Evolutionary conservation across 2,329 filamentous ascomycete genomes (phyloP).

Genomic region (Cercospora janseana): DNA sequence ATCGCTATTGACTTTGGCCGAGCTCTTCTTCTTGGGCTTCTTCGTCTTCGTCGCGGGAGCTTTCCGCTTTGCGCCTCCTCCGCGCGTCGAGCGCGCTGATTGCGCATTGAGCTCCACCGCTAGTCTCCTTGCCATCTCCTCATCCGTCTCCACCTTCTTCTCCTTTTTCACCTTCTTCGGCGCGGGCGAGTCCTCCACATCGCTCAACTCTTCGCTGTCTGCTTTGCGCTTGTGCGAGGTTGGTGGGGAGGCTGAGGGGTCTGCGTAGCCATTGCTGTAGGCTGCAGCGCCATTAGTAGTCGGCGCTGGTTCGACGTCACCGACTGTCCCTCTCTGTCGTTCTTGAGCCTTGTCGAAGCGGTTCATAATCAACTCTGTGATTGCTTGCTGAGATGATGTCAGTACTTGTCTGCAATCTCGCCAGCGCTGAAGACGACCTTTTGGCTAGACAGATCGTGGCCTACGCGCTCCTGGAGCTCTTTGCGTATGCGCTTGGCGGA

Average conservation of each 20-base stretch:
- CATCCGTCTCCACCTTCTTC: slow-evolving; percentile 73
- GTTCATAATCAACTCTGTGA: slow-evolving; percentile 49
- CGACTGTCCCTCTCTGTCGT: slow-evolving; percentile 19
- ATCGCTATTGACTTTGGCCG: slow-evolving; percentile 69
- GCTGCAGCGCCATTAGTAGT: slow-evolving; percentile 35
- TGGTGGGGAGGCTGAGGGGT: slow-evolving; percentile 19
- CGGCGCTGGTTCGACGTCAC: slow-evolving; percentile 40
- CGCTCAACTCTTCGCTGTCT: slow-evolving; percentile 43
- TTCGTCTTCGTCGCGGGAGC: slow-evolving; percentile 62
- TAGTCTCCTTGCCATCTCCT: slow-evolving; percentile 78
- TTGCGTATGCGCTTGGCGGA: slow-evolving; percentile 65
- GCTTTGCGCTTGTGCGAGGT: slow-evolving; percentile 45
- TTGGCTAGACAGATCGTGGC: slow-evolving; percentile 60
- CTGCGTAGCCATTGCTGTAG: slow-evolving; percentile 20
- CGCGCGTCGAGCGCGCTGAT: slow-evolving; percentile 69
- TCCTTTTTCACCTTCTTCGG: slow-evolving; percentile 50
- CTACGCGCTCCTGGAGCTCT: slow-evolving; percentile 59
- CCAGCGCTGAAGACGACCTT: slow-evolving; percentile 49
- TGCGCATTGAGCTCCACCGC: slow-evolving; percentile 86
- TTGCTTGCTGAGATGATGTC: slow-evolving; percentile 39
- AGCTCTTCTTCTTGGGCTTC: slow-evolving; percentile 61
- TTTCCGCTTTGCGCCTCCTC: slow-evolving; percentile 57
- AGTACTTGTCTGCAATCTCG: slow-evolving; percentile 9
- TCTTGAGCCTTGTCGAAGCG: slow-evolving; percentile 51
- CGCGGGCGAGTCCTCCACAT: slow-evolving; percentile 43